phyloP scores from a whole-genome alignment of 1,284 basidiomycete genomes.

The Prillingera fragicola region DNA sequence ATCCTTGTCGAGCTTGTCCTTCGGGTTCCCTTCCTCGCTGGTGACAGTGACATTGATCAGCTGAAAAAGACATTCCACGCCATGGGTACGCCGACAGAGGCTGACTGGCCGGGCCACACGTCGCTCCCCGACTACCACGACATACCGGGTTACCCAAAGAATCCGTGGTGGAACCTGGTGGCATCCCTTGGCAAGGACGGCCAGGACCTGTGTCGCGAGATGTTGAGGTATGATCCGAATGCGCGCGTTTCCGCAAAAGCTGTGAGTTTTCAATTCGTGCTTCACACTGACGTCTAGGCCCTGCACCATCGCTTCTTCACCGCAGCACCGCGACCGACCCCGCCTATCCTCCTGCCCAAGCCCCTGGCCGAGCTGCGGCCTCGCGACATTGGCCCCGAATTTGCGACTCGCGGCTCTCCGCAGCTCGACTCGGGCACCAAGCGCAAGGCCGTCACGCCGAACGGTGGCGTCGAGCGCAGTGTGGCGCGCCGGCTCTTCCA shows the following conservation, averaged over 20 bases:
- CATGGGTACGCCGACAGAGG: slow-evolving; percentile 88
- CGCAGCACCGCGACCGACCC: slow-evolving; percentile 37
- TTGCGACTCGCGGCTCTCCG: slow-evolving; percentile 7
- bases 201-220: slow-evolving; percentile 72
- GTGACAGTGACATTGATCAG: slow-evolving; percentile 94
- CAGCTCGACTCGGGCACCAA: slow-evolving; percentile 4
- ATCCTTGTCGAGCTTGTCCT: slow-evolving; percentile 90
- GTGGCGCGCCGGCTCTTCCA: slow-evolving; percentile 15
- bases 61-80: slow-evolving; percentile 90
- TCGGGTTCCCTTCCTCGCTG: slow-evolving; percentile 83
- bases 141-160: slow-evolving; percentile 71
- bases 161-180: slow-evolving; percentile 64
- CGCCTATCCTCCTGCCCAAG: slow-evolving; percentile 42
- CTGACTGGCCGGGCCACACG: slow-evolving; percentile 92
- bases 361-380: slow-evolving; percentile 43
- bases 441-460: slow-evolving; percentile 8
- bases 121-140: slow-evolving; percentile 83
- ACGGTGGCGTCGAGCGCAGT: slow-evolving; percentile 7
- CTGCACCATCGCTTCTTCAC: slow-evolving; percentile 45
- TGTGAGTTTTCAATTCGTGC: slow-evolving; percentile 49
- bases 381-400: slow-evolving; percentile 42
- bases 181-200: slow-evolving; percentile 84
- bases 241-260: slow-evolving; percentile 74
- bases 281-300: slow-evolving; percentile 23
- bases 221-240: slow-evolving; percentile 79